Conservation (phyloP, 352 stramenopile genomes). For the Plasmopara viticola region DNA sequence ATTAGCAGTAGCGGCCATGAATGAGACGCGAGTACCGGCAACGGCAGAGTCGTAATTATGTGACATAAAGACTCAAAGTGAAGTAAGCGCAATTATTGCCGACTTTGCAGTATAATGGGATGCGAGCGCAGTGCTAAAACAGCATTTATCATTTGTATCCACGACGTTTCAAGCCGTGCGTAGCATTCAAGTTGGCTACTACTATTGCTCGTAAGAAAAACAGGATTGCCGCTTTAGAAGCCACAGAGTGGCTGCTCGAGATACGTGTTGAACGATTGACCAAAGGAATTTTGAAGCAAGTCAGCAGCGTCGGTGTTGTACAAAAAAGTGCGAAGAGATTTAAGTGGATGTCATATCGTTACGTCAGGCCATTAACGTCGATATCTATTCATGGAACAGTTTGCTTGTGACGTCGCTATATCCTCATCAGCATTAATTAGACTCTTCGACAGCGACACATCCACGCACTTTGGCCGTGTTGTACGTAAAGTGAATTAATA, state of each 20-base stretch:
- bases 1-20: conserved; percentile 12
- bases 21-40: conserved; percentile 11
- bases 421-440: conserved; percentile 55
- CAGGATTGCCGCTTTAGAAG: too few relatives aligned
- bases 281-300: conserved; percentile 3
- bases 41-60: conserved; percentile 28
- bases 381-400: conserved; percentile 59
- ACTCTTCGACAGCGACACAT: conserved; percentile 56
- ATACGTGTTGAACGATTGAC: conserved; percentile 20
- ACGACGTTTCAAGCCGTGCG: conserved; percentile 47
- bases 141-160: conserved; percentile 61
- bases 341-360: conserved; percentile 13
- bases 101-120: conserved; percentile 29
- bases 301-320: conserved; percentile 5
- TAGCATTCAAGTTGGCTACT: too few relatives aligned
- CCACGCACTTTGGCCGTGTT: too few relatives aligned
- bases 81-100: background rate
- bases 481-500: too few relatives aligned
- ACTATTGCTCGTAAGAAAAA: too few relatives aligned
- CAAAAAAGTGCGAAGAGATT: conserved; percentile 14
- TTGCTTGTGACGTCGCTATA: conserved; percentile 66
- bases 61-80: background rate
- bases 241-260: too few relatives aligned
- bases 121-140: conserved; percentile 43
- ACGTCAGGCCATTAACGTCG: conserved; percentile 43